Base-by-base conservation (phyloP, 2,329 filamentous ascomycete species). In the Xylaria hypoxylon region DNA sequence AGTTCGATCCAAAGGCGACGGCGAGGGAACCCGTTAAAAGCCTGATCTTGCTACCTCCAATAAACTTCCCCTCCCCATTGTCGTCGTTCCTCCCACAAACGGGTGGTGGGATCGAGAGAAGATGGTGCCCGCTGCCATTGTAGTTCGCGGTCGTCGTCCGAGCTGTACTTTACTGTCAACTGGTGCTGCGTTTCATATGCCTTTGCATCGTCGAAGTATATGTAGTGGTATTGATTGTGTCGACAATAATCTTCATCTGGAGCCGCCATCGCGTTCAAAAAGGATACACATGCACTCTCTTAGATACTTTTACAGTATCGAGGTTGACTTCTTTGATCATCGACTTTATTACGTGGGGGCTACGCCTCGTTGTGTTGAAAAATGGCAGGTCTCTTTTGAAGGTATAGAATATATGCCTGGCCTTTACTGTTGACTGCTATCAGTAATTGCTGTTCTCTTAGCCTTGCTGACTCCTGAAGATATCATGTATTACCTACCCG, bases 11-110 rank as follows among this genome's bases (percentile, higher is more conserved):
- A 64, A 52, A 5, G 38, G 19, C 4, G 60, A 45, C 7, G 60
- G 60, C 17, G 52, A 62, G 24, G 51, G 59, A 38, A 47, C 44
- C 28, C 42, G n/a, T n/a, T n/a, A n/a, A n/a, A n/a, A n/a, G n/a
- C n/a, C n/a, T n/a, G n/a, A n/a, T n/a, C n/a, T n/a, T n/a, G n/a
- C n/a, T n/a, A n/a, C n/a, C n/a, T n/a, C n/a, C n/a, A n/a, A n/a
- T n/a, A n/a, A n/a, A n/a, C n/a, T n/a, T n/a, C n/a, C n/a, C n/a
- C n/a, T 24, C 15, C 19, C 6, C 19, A 10, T 38, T n/a, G 11
- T n/a, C 11, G 38, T n/a, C 2, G 17, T 35, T 26, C 2, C 22
- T 56, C 3, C 10, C 15, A 44, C 31, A 28, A n/a, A 10, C 22
- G 50, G 31, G 8, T 33, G 28, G 8, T 35, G 28, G 42, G 8